These are phyloP conservation scores for Carallia brachiata DNA, from an alignment of 345 rosid genomes.

Conservation along the genomic window DNA sequence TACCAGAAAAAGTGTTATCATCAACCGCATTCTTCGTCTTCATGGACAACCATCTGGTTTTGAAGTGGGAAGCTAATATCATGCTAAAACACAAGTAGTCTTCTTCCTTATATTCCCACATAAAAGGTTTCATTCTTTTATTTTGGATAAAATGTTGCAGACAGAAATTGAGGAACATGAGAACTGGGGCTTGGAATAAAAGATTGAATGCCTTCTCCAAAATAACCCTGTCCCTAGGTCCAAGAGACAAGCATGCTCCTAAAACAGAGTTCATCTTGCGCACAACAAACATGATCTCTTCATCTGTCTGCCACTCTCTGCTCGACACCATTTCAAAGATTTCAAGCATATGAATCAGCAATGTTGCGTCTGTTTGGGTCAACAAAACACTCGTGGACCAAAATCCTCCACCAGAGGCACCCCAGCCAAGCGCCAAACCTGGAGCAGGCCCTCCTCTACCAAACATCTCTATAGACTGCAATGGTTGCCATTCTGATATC, in stretches of 20 bases:
- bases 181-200: constrained; percentile 58
- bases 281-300: constrained; percentile 33
- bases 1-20: constrained; percentile 16
- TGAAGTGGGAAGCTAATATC: constrained; percentile 63
- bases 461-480: constrained; percentile 72
- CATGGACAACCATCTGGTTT: constrained; percentile 57
- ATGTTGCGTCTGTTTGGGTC: constrained; percentile 64
- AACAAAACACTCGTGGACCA: constrained; percentile 66
- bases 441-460: constrained; percentile 95
- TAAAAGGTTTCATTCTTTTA: constrained; percentile 31
- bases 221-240: constrained; percentile 58
- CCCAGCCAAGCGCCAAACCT: constrained; percentile 91
- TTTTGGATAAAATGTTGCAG: constrained; percentile 38
- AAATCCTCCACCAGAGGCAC: constrained; percentile 85
- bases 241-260: constrained; percentile 56
- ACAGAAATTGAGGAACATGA: constrained; percentile 45
- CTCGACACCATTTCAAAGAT: constrained; percentile 33
- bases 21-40: constrained; percentile 51
- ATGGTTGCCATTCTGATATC: constrained; percentile 50
- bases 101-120: constrained; percentile 47
- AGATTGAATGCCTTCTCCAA: constrained; percentile 59
- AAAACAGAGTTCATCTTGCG: constrained; percentile 51
- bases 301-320: constrained; percentile 23
- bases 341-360: constrained; percentile 53
- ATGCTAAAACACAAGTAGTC: constrained; percentile 50